Evolutionary conservation across 2,329 filamentous ascomycete species (phyloP), one percentile per base, ranked within the genome.

Genomic region (Colletotrichum tamarilloi): DNA sequence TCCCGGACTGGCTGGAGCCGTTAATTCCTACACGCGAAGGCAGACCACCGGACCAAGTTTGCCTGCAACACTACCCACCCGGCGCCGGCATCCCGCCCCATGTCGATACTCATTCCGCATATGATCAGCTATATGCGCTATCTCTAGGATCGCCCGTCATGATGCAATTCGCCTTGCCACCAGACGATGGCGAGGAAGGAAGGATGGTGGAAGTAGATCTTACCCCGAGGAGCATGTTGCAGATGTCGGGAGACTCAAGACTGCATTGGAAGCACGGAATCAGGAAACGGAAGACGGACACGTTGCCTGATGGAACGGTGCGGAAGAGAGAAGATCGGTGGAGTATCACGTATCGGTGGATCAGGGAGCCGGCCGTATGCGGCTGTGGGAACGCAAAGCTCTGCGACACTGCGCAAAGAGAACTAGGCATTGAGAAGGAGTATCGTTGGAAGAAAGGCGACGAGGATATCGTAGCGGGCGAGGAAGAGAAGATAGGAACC

Each of bases 81-180:
- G 89, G 89, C 6, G 82, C 86, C 0, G 89, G 89, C 1, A 91
- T 91, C 75, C 89, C 89, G 11, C 89, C 89, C 0, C 89, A 91
- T 76, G 89, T 89, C 66, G 89, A 91, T 79, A 89, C 89, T 3
- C 89, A 62, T 5, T 80, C 80, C 11, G 80, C 83, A 0, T 84
- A 83, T 38, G 85, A 83, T 68, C 84, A 86, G 75, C 81, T 87
- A 2, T 87, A 87, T 68, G 80, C 84, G 12, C 76, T 87, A 1
- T 86, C 84, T 0, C 81, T 86, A 1, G 85, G 85, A 0, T 77
- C 81, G 0, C 81, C 83, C 0, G 78, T 87, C 1, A 72, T 83
- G n/a, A 87, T 87, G 85, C 82, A 84, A 72, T 87, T 87, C 55
- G 80, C 7, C 75, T 81, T 78, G 75, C 1, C 74, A 78, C 62